Evolutionary conservation across 2,329 filamentous ascomycete genomes (phyloP).

Genomic region (Colletotrichum neosansevieriae): DNA sequence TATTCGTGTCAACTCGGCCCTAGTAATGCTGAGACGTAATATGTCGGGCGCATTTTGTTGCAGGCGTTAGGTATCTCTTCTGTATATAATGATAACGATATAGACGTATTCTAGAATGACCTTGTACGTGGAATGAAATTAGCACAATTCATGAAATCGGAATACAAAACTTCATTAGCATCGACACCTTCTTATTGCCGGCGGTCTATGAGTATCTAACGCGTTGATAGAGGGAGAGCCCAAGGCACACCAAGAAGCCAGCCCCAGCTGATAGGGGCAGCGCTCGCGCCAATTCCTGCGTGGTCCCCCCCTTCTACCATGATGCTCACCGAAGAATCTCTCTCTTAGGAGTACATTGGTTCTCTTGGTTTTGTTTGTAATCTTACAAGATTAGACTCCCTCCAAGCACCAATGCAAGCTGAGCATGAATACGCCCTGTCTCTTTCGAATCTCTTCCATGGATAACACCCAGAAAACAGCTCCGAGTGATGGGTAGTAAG

Average conservation of each 20-base stretch:
- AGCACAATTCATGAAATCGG: neutral
- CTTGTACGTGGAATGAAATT: neutral
- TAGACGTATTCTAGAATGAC: conserved; percentile 2
- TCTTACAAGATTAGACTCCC: conserved; percentile 39
- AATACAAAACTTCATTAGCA: conserved; percentile 36
- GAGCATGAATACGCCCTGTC: conserved; percentile 33
- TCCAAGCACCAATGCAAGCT: conserved; percentile 39
- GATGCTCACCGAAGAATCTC: conserved; percentile 38
- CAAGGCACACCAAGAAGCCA: conserved; percentile 9
- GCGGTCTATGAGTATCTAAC: conserved; percentile 41
- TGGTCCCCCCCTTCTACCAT: conserved; percentile 20
- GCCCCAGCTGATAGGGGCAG: neutral
- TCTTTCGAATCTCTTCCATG: conserved; percentile 35
- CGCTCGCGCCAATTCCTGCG: conserved; percentile 3
- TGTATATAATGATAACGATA: neutral
- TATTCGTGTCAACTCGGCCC: neutral
- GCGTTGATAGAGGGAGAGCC: conserved; percentile 15
- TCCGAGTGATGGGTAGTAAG: conserved; percentile 19
- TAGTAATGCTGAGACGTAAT: neutral
- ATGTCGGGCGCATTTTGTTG: neutral
- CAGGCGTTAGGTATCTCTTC: neutral
- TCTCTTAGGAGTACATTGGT: conserved; percentile 40
- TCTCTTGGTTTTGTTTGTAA: conserved; percentile 38
- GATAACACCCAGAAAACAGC: conserved; percentile 16
- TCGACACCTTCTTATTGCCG: conserved; percentile 38